Percentiles rank a stretch among this genome's conserved stretches.
These are phyloP conservation scores for Aspergillus pseudoterreus DNA, from an alignment of 2,329 filamentous ascomycete species.

Conservation along the genomic window DNA sequence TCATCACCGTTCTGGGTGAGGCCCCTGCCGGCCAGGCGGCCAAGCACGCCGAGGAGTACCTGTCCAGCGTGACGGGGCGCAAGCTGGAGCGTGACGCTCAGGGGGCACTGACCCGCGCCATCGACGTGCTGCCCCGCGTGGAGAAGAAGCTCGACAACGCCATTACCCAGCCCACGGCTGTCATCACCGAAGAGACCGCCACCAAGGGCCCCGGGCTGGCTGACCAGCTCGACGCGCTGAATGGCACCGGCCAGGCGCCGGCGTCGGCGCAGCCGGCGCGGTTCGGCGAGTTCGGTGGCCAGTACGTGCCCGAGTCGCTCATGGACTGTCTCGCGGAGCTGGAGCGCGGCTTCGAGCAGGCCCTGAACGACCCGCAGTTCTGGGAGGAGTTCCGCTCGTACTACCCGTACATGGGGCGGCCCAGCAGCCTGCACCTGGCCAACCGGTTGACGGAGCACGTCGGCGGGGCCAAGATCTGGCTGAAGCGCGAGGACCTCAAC, in stretches of 20 bases:
- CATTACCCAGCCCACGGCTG: constrained; percentile 52
- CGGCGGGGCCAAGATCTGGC: constrained; percentile 91
- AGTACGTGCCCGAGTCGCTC: constrained; percentile 94
- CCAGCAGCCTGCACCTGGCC: constrained; percentile 85
- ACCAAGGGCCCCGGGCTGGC: constrained; percentile 65
- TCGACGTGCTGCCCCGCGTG: constrained; percentile 67
- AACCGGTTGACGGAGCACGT: constrained; percentile 83
- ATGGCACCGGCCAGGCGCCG: constrained; percentile 51
- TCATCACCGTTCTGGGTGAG: constrained; percentile 74
- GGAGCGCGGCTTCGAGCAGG: constrained; percentile 84
- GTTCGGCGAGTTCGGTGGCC: constrained; percentile 94
- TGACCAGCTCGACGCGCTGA: constrained; percentile 81
- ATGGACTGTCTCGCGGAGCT: constrained; percentile 95
- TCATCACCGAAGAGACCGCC: constrained; percentile 58
- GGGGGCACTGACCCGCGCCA: constrained; percentile 57
- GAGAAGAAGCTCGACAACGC: constrained; percentile 56
- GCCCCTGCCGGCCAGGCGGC: constrained; percentile 63
- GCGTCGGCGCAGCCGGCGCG: constrained; percentile 68
- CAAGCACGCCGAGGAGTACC: constrained; percentile 80
- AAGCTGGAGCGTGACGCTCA: constrained; percentile 44
- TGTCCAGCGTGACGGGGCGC: constrained; percentile 66
- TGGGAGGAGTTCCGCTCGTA: constrained; percentile 96
- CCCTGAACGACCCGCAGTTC: constrained; percentile 82
- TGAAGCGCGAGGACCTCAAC: constrained; percentile 96
- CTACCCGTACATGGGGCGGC: constrained; percentile 96